phyloP scores from a whole-genome alignment of 2,329 filamentous ascomycete species.

The Trichoderma endophyticum region DNA sequence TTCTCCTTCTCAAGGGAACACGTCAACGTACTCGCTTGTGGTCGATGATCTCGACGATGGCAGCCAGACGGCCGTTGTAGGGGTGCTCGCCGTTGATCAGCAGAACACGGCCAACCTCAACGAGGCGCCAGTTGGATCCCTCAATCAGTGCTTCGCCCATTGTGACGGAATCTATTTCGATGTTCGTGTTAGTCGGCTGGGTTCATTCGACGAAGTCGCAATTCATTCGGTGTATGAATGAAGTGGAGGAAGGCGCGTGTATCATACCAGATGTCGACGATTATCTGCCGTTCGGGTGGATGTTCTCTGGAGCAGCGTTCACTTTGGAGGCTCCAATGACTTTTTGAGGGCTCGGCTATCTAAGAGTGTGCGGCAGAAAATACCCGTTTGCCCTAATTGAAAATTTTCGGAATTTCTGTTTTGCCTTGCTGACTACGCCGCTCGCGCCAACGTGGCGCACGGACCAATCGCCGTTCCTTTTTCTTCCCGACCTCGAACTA shows the following conservation, averaged over 20 bases:
- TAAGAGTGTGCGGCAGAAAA: constrained; percentile 40
- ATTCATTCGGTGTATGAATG: constrained; percentile 21
- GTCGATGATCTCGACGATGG: constrained; percentile 99
- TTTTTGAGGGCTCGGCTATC: constrained; percentile 41
- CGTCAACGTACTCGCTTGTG: constrained; percentile 92
- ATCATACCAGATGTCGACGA: constrained; percentile 41
- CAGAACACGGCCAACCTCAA: constrained; percentile 97
- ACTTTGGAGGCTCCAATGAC: constrained; percentile 39
- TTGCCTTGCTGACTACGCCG: constrained; percentile 23
- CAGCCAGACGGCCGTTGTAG: constrained; percentile 80
- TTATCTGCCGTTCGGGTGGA: constrained; percentile 38
- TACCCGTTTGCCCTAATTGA: constrained; percentile 41
- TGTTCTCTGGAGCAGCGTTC: constrained; percentile 36
- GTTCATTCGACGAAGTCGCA: constrained; percentile 20
- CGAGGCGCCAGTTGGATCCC: constrained; percentile 85
- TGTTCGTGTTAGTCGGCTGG: constrained; percentile 33
- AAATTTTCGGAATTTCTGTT: constrained; percentile 33
- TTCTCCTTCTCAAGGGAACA: not conserved
- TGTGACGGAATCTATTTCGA: constrained; percentile 49
- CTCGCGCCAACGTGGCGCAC: constrained; percentile 8
- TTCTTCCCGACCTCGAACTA: constrained; percentile 5
- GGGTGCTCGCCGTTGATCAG: constrained; percentile 79
- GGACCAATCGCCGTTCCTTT: constrained; percentile 16
- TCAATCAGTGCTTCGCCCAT: constrained; percentile 82
- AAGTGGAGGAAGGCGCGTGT: constrained; percentile 28